Percentiles rank a stretch among this genome's conserved stretches.
These are phyloP conservation scores for Sequoiadendron giganteum DNA, from an alignment of 75 land plant genomes.

Conservation along the genomic window DNA sequence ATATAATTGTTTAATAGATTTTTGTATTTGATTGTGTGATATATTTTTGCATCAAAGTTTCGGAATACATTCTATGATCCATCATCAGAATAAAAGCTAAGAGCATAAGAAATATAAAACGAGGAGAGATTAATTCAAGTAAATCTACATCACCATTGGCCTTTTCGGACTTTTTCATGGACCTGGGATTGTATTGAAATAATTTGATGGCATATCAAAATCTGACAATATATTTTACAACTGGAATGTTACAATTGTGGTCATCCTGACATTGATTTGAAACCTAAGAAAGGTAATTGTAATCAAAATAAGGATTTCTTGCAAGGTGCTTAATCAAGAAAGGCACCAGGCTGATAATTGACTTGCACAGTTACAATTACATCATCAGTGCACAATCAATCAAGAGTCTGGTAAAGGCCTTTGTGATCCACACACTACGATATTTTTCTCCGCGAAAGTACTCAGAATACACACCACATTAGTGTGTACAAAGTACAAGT, in stretches of 20 bases:
- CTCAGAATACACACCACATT: background rate
- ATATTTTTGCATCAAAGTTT: no score
- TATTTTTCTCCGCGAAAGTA: background rate
- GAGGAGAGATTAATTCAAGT: background rate
- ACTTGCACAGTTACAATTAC: background rate
- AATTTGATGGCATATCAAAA: background rate
- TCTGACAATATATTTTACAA: background rate
- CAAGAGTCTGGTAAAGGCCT: background rate
- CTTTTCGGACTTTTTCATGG: background rate
- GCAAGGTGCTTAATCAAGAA: background rate
- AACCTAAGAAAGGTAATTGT: background rate
- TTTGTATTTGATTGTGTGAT: no score
- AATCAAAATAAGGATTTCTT: background rate
- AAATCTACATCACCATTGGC: background rate
- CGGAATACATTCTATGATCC: no score
- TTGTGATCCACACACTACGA: background rate
- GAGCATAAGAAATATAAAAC: no score
- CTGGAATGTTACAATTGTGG: background rate
- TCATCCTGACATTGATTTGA: background rate
- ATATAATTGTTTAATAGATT: no score
- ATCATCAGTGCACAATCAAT: background rate
- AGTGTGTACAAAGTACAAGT: background rate
- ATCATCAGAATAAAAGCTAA: no score
- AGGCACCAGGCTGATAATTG: no score
- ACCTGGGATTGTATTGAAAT: background rate